Percentiles rank a stretch among this genome's conserved stretches.
phyloP scores from a whole-genome alignment of 2,329 filamentous ascomycete genomes.

The Neofusicoccum sp. region DNA sequence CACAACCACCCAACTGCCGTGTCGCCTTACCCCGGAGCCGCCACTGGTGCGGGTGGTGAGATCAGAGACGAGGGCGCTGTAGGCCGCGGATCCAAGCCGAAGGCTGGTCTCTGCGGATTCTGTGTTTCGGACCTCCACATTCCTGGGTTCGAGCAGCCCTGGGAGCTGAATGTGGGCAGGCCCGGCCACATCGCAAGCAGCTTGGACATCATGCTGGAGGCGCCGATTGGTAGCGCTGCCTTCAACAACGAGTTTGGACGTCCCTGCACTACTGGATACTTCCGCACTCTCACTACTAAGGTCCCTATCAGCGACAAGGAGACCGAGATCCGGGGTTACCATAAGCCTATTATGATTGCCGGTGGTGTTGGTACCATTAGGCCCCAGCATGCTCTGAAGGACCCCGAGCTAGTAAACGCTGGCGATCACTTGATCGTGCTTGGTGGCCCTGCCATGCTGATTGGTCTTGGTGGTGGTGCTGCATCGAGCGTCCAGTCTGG shows the following conservation, averaged over 20 bases:
- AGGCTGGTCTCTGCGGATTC: slow-evolving; percentile 88
- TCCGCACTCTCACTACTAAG: slow-evolving; percentile 79
- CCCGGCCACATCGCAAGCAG: slow-evolving; percentile 90
- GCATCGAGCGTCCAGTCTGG: slow-evolving; percentile 88
- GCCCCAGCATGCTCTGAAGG: slow-evolving; percentile 86
- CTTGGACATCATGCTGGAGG: slow-evolving; percentile 96
- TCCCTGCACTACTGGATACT: slow-evolving; percentile 83
- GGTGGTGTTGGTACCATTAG: slow-evolving; percentile 91
- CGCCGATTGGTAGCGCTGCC: slow-evolving; percentile 87
- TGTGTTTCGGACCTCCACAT: slow-evolving; percentile 94
- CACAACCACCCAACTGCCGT: slow-evolving; percentile 98
- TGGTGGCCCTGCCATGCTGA: slow-evolving; percentile 95
- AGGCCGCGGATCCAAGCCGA: slow-evolving; percentile 86
- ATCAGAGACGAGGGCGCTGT: slow-evolving; percentile 95
- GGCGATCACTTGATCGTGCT: slow-evolving; percentile 92
- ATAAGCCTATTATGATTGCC: slow-evolving; percentile 98
- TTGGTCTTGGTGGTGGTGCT: slow-evolving; percentile 91
- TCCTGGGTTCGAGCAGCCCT: slow-evolving; percentile 76
- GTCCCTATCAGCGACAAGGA: slow-evolving; percentile 60
- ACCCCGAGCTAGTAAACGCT: slow-evolving; percentile 71
- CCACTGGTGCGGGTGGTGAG: slow-evolving; percentile 92
- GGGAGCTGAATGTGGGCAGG: slow-evolving; percentile 88
- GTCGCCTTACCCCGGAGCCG: slow-evolving; percentile 87
- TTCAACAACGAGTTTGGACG: slow-evolving; percentile 99
- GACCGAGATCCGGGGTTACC: slow-evolving; percentile 80